phyloP scores from a whole-genome alignment of 1,284 basidiomycete species.

The Moniliophthora roreri region DNA sequence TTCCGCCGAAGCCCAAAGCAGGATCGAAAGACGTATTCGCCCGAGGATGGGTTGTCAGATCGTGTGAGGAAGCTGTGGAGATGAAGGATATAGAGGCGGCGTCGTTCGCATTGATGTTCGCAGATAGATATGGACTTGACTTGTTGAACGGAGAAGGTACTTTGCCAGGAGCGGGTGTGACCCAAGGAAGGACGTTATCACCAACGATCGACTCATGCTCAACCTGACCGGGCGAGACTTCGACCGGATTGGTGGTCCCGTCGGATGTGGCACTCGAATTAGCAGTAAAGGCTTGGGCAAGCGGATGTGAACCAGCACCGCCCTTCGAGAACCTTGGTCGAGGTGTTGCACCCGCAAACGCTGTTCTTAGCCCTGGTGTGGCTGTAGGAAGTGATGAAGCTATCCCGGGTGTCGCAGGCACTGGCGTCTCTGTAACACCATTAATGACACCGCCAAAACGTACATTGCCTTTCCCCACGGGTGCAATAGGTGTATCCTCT shows the following conservation, averaged over 20 bases:
- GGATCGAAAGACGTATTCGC: constrained; percentile 86
- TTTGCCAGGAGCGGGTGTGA: constrained; percentile 9
- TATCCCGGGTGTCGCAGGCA: constrained; percentile 15
- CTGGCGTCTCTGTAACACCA: constrained; percentile 31
- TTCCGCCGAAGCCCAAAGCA: constrained; percentile 60
- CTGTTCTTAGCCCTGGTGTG: constrained; percentile 37
- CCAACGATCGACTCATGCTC: background rate
- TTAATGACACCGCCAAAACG: background rate
- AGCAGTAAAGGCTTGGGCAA: constrained; percentile 47
- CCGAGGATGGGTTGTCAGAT: constrained; percentile 75
- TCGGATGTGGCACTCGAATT: constrained; percentile 33
- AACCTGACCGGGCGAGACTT: background rate
- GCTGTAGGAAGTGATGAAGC: constrained; percentile 20
- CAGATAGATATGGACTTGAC: constrained; percentile 13
- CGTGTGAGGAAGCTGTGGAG: constrained; percentile 81
- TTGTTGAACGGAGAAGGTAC: constrained; percentile 13
- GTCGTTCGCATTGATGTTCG: constrained; percentile 24
- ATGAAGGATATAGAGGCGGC: constrained; percentile 52
- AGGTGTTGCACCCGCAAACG: constrained; percentile 65
- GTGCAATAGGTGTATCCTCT: background rate
- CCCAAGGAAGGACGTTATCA: constrained; percentile 5
- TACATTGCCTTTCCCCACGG: background rate
- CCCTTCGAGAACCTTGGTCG: constrained; percentile 36
- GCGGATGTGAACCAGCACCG: constrained; percentile 52
- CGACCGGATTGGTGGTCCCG: constrained; percentile 18